phyloP scores from a whole-genome alignment of 192 early-diverging fungal genomes.

The Coemansia javaensis region DNA sequence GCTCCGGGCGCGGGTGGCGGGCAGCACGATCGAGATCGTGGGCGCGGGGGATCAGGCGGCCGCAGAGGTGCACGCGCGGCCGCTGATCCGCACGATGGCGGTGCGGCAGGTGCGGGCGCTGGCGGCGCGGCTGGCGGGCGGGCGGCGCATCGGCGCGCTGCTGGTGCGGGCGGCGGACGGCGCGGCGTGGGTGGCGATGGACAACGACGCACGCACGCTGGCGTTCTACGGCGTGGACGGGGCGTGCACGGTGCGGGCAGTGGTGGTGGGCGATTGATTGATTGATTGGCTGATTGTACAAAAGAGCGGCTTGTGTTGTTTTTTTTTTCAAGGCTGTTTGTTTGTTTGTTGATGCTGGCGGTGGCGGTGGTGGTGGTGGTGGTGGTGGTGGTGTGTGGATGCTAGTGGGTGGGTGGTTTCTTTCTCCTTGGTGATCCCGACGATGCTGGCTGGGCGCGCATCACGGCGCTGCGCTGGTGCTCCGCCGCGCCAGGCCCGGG shows the following conservation, averaged over 20 bases:
- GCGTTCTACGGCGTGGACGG: conserved; percentile 32
- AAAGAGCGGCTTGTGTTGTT: no score
- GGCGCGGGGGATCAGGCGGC: background rate
- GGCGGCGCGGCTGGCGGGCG: conserved; percentile 14
- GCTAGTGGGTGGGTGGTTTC: no score
- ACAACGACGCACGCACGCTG: conserved; percentile 20
- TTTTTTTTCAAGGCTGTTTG: no score
- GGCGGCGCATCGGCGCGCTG: conserved; percentile 4
- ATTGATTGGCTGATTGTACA: background rate
- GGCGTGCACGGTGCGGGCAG: conserved; percentile 10
- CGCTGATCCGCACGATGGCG: conserved; percentile 27
- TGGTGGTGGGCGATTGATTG: background rate
- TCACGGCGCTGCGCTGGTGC: conserved; percentile 16
- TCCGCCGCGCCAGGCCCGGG: conserved; percentile 19
- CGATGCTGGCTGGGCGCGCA: no score
- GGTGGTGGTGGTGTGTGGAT: no score
- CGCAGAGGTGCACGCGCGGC: background rate
- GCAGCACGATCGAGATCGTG: conserved; percentile 4
- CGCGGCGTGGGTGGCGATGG: conserved; percentile 10
- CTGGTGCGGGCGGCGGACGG: conserved; percentile 1
- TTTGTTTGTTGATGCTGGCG: no score
- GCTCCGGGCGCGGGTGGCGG: conserved; percentile 10
- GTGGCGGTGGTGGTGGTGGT: no score
- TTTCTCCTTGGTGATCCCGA: no score
- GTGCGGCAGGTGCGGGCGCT: conserved; percentile 33